Evolutionary conservation across 2,329 filamentous ascomycete species (phyloP).

Genomic region (Cladophialophora carrionii): DNA sequence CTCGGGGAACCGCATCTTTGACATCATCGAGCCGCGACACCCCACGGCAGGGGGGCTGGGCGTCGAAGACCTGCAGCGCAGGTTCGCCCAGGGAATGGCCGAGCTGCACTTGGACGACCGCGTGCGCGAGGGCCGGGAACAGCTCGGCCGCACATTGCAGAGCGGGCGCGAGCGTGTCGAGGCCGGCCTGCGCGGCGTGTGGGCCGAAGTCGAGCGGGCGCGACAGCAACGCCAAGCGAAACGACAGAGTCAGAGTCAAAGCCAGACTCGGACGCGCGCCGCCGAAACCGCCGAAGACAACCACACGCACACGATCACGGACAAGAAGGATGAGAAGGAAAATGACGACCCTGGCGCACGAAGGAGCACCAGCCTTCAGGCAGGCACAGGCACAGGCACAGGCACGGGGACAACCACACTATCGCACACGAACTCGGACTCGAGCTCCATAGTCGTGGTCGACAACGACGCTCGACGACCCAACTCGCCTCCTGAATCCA

Average conservation of each 20-base stretch:
- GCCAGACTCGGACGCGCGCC: neutral
- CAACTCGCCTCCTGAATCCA: conserved; percentile 27
- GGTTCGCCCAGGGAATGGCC: conserved; percentile 87
- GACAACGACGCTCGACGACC: conserved; percentile 32
- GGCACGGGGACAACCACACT: neutral
- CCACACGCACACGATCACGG: too few relatives aligned
- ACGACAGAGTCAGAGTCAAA: conserved; percentile 10
- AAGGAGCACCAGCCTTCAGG: too few relatives aligned
- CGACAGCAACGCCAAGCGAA: conserved; percentile 17
- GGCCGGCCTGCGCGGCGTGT: conserved; percentile 29
- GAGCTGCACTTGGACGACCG: conserved; percentile 92
- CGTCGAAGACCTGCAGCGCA: conserved; percentile 90
- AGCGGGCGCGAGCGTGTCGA: conserved; percentile 75
- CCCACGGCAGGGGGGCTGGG: conserved; percentile 90
- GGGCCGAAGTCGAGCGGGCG: conserved; percentile 34
- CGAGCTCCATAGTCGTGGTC: conserved; percentile 20
- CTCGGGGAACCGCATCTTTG: conserved; percentile 77
- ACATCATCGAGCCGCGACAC: conserved; percentile 89
- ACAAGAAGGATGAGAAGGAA: conserved; percentile 34
- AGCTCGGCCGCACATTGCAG: conserved; percentile 81
- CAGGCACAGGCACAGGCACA: neutral
- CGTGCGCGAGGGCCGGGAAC: conserved; percentile 79
- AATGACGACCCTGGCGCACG: neutral
- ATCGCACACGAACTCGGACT: conserved; percentile 8
- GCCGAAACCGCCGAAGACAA: neutral